These are phyloP conservation scores for Podaxis pistillaris DNA, from an alignment of 768 basidiomycete genomes.

Conservation along the genomic window DNA sequence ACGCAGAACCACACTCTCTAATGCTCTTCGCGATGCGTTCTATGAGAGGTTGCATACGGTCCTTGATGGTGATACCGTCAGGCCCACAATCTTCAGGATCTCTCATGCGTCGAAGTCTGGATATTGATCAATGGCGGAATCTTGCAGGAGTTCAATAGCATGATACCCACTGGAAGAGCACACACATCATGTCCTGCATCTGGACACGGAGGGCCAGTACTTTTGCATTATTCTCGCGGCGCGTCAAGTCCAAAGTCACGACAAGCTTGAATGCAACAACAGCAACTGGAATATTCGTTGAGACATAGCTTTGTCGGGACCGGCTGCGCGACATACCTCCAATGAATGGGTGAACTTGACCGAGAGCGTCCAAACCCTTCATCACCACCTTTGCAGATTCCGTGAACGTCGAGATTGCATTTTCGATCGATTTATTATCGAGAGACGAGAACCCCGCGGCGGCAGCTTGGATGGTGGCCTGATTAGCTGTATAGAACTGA, in stretches of 20 bases:
- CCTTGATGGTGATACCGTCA: conserved; percentile 31
- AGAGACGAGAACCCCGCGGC: conserved; percentile 4
- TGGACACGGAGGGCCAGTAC: conserved; percentile 42
- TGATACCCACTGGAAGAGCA: conserved; percentile 42
- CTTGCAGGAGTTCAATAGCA: not conserved
- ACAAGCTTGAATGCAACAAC: conserved; percentile 51
- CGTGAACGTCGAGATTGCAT: conserved; percentile 5
- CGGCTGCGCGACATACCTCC: conserved; percentile 23
- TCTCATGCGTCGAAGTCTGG: conserved; percentile 29
- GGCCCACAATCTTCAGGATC: conserved; percentile 25
- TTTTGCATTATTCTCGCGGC: conserved; percentile 53
- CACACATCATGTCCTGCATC: conserved; percentile 50
- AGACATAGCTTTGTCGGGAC: not conserved
- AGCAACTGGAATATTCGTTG: conserved; percentile 30
- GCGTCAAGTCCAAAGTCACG: conserved; percentile 43
- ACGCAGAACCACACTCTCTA: conserved; percentile 40
- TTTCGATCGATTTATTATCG: conserved; percentile 5
- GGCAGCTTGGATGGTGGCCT: not conserved
- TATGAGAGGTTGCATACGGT: conserved; percentile 28
- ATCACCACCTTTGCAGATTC: conserved; percentile 23
- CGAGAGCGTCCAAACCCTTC: conserved; percentile 32
- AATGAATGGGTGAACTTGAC: conserved; percentile 36
- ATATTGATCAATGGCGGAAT: not conserved
- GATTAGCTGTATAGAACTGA: conserved; percentile 3
- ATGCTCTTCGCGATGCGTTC: conserved; percentile 37